Evolutionary conservation across 345 rosid species (phyloP), one percentile per base, ranked within the genome.

Genomic region (Brassica nigra): DNA sequence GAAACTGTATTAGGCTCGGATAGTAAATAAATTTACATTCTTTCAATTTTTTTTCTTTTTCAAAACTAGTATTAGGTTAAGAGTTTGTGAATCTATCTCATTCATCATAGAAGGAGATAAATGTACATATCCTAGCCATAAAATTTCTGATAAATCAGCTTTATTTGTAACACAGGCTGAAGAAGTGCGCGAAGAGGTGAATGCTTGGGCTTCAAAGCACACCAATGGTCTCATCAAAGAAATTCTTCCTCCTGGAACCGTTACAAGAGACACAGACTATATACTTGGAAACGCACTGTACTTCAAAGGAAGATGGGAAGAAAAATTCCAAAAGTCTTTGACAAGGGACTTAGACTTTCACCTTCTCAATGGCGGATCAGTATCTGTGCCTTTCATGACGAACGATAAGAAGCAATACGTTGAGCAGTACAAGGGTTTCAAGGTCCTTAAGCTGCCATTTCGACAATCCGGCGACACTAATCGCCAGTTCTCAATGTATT

Each of bases 251-350:
- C 15, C 2, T 12, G 28, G 71, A 33, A 33, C 68, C 12, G 74
- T 76, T 27, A 37, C 16, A 15, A 44, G 12, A 0, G 6, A 9
- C 0, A 76, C 74, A 8, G 1, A 2, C 0, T 12, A 8, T 4
- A 58, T 76, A 49, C 68, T 9, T 36, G 79, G 74, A 42, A 76
- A 57, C 59, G 68, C 66, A 15, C 27, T 74, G 36, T 76, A 76
- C 44, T 76, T 68, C 47, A 68, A 76, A 4, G 80, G 73, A 66
- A 11, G 31, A 2, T 76, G 74, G 74, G 12, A 55, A 36, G 7
- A n/a, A 5, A 62, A 29, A 28, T 73, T 73, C 58, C 0, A 5
- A 14, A 47, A 11, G 54, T 3, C 6, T 4, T 47, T 47, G 54
- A 47, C 54, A 14, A 44, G 5, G 4, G 15, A 44, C 15, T 12